Base-by-base conservation (phyloP, 495 filamentous ascomycete genomes). In the Lentithecium fluviatile region DNA sequence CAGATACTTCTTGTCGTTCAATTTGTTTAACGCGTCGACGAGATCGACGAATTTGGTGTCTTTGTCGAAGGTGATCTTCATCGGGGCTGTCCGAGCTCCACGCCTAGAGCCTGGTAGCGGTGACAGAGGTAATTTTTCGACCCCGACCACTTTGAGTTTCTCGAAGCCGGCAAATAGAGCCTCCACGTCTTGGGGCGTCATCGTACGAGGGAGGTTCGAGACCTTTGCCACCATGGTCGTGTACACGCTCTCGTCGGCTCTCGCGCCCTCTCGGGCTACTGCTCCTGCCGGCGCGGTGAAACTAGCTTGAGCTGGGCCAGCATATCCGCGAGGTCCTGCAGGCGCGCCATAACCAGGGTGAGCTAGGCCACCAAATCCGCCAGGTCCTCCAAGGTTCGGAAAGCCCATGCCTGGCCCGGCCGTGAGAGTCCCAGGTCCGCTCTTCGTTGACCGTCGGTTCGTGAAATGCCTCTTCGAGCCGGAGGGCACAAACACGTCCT, bases 1-100 rank as follows among this genome's bases (percentile, higher is more conserved):
- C 13, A 63, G 45, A 25, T 63, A 63, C 25, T 52, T 47, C 36
- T 51, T 62, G 45, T 54, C 51, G 32, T 46, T 55, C 53, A 63
- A 3, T 20, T 51, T 37, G 7, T 46, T 46, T 7, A 56, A 20
- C 2, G 58, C 58, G 4, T 47, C 36, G 24, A 45, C 32, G 17
- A 61, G 26, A 3, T 53, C 50, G 8, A 1, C 2, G 6, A 20
- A 10, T 6, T 1, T 45, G 7, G 50, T 40, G 10, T 20, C 45
- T 51, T 56, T 50, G 5, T 56, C 59, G 36, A 56, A 62, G 19
- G 7, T 29, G 17, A 56, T 23, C 19, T 26, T 25, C 45, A 56
- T 47, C 13, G 45, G 2, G 15, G 20, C 19, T 24, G 29, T 34
- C 13, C 19, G 40, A 43, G 21, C 26, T 17, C 19, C 10, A 25